Conservation (phyloP, 2,329 filamentous ascomycete species). For the Ascomycota sp. region DNA sequence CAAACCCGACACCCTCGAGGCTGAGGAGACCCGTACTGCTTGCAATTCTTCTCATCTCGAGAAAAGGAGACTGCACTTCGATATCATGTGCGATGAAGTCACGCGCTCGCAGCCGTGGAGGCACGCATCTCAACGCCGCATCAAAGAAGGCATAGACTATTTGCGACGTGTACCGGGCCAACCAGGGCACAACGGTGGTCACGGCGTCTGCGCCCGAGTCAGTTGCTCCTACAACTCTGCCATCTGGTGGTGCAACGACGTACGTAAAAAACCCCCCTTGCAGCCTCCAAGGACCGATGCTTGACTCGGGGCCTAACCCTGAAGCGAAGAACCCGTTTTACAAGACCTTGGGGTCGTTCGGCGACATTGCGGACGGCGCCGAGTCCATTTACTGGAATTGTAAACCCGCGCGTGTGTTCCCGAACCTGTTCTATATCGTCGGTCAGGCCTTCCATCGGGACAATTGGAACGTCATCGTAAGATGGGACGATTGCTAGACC, state of each 20-base stretch:
- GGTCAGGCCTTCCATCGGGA: constrained; percentile 1
- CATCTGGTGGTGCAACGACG: constrained; percentile 2
- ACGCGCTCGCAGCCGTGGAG: too few relatives aligned
- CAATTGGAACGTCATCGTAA: constrained; percentile 1
- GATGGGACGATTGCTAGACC: not conserved
- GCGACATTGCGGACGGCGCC: constrained; percentile 1
- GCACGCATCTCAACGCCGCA: too few relatives aligned
- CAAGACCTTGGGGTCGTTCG: not conserved
- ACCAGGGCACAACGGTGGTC: not conserved
- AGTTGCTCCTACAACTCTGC: constrained; percentile 1
- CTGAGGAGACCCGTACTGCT: too few relatives aligned
- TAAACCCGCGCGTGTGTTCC: constrained; percentile 1
- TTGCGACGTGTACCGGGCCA: not conserved
- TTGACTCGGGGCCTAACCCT: too few relatives aligned
- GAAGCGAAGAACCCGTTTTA: not conserved
- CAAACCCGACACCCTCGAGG: too few relatives aligned
- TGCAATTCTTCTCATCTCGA: too few relatives aligned
- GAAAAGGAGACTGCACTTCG: too few relatives aligned
- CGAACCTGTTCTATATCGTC: not conserved
- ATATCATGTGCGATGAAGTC: too few relatives aligned
- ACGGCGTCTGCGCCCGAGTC: not conserved
- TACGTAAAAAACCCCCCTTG: not conserved
- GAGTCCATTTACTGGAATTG: not conserved
- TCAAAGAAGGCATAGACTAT: constrained; percentile 1
- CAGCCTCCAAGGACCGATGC: not conserved